Evolutionary conservation across 2,329 filamentous ascomycete species (phyloP).

Genomic region (Cladosporium sp.): DNA sequence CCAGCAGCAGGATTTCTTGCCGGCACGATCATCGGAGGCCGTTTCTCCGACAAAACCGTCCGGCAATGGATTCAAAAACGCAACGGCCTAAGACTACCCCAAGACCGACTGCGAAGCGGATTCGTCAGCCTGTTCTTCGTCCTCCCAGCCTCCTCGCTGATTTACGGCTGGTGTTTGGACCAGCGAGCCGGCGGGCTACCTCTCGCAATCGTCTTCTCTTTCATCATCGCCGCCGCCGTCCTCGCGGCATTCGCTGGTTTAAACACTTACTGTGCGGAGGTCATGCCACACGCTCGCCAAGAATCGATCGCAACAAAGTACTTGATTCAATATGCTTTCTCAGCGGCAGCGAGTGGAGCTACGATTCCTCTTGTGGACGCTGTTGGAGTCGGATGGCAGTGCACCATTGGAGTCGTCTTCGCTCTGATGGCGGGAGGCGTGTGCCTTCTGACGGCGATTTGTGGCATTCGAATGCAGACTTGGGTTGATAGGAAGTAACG

Average conservation of each 20-base stretch:
- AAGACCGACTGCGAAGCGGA: constrained; percentile 61
- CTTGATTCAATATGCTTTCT: constrained; percentile 69
- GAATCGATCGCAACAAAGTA: constrained; percentile 72
- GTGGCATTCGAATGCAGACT: constrained; percentile 18
- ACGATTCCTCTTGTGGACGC: constrained; percentile 65
- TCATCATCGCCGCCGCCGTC: constrained; percentile 65
- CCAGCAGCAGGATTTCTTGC: constrained; percentile 64
- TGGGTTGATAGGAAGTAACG: constrained; percentile 16
- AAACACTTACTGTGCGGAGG: constrained; percentile 75
- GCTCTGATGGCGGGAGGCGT: constrained; percentile 18
- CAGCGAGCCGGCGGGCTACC: constrained; percentile 49
- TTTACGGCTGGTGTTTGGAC: constrained; percentile 62
- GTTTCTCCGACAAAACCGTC: constrained; percentile 64
- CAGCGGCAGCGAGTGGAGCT: constrained; percentile 61
- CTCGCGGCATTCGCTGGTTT: constrained; percentile 68
- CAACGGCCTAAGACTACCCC: constrained; percentile 54
- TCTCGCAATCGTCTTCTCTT: constrained; percentile 64
- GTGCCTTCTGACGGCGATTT: constrained; percentile 15
- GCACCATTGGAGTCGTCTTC: constrained; percentile 19
- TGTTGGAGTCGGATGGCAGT: constrained; percentile 65
- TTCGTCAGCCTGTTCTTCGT: constrained; percentile 51
- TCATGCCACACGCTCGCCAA: constrained; percentile 65
- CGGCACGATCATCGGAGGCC: constrained; percentile 64
- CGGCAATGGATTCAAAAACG: constrained; percentile 57
- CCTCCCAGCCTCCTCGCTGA: constrained; percentile 55